Evolutionary conservation across 371 early-diverging fungal species (phyloP).

Genomic region (Paraphysoderma sedebokerense): DNA sequence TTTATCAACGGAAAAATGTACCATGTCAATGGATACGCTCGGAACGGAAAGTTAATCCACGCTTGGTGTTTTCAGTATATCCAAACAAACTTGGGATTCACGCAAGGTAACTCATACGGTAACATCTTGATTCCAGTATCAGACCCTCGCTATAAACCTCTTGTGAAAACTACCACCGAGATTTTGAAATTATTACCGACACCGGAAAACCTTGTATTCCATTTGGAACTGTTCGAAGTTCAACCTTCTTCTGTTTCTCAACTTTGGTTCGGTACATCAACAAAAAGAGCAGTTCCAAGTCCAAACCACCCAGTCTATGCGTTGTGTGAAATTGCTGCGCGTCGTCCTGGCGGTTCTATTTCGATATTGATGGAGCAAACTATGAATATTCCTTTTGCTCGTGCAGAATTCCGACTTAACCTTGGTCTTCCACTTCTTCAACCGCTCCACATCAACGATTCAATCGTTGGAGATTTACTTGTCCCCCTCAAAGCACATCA

Average conservation of each 20-base stretch:
- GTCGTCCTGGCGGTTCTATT: conserved; percentile 18
- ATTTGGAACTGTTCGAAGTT: conserved; percentile 17
- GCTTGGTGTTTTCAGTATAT: conserved; percentile 21
- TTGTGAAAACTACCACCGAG: conserved; percentile 8
- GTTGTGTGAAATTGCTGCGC: conserved; percentile 20
- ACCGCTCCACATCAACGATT: not conserved
- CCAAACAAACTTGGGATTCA: conserved; percentile 17
- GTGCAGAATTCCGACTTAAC: conserved; percentile 15
- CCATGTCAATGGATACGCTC: conserved; percentile 20
- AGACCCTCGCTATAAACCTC: conserved; percentile 3
- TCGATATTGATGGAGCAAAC: conserved; percentile 9
- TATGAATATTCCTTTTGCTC: conserved; percentile 6
- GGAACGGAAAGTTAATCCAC: conserved; percentile 7
- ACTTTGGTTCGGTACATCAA: too few species aligned
- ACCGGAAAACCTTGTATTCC: conserved; percentile 15
- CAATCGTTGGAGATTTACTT: conserved; percentile 15
- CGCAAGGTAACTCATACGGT: conserved; percentile 18
- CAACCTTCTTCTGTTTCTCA: not conserved
- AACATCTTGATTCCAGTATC: conserved; percentile 13
- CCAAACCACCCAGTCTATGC: not conserved
- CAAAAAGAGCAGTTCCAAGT: not conserved
- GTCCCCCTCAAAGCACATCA: conserved; percentile 11
- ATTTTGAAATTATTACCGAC: conserved; percentile 8
- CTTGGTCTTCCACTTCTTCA: conserved; percentile 10
- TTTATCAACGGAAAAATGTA: conserved; percentile 14